Base-by-base conservation (phyloP, 371 early-diverging fungal genomes). In the Enterospora canceri region DNA sequence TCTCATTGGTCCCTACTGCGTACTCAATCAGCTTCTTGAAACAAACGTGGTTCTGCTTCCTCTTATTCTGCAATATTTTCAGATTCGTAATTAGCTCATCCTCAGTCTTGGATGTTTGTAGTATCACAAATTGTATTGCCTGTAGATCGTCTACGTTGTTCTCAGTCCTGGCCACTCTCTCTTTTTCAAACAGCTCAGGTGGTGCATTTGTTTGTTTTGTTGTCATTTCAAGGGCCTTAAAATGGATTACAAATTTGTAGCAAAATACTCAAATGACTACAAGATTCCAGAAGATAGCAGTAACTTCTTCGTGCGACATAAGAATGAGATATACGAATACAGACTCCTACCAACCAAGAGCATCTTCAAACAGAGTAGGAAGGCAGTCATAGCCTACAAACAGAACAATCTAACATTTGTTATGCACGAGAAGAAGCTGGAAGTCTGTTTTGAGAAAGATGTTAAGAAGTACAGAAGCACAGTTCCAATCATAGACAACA, bases 151-250 rank as follows among this genome's bases (percentile, higher is more conserved):
- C 71, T 19, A 58, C 57, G 50, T 80, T 65, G 19, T 65, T 67
- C 33, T 65, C 73, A 15, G 74, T 63, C 33, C 80, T 62, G 15
- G 70, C 67, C 30, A 29, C 53, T 59, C 78, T 71, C 56, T 80
- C 80, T 68, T 55, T 23, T 63, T 78, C 78, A 18, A 72, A 49
- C 21, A 80, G 55, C 77, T 72, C 72, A 77, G 72, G 62, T 8
- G 3, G 8, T 8, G 8, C 40, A 40, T 40, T 40, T 40, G 8
- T 12, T 40, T 40, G 8, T 40, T 12, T 40, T 12, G 8, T 40
- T 40, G 8, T 12, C n/a, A 40, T 40, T 40, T 40, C n/a, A 40
- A 12, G 40, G 12, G 40, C n/a, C n/a, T 40, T 40, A 8, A 40
- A 40, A 40, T 40, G 40, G 40, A 40, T 40, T 40, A 40, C n/a